A percentile compares a stretch with the other conserved stretches of the same genome.
phyloP scores from a whole-genome alignment of 345 rosid genomes.

The Turnera subulata region DNA sequence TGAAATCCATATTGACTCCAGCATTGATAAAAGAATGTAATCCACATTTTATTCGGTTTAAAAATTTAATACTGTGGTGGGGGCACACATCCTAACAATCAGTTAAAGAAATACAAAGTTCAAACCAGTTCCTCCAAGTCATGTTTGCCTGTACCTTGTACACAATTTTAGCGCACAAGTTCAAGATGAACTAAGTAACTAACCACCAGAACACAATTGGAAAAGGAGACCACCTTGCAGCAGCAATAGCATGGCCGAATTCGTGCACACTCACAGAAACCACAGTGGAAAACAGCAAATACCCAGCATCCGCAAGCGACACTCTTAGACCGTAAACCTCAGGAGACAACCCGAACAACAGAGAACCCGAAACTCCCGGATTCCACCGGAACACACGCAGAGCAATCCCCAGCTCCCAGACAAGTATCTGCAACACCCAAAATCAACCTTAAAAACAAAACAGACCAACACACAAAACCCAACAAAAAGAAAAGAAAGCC shows the following conservation, averaged over 20 bases:
- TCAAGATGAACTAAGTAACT: too few species aligned
- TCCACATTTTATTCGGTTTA: too few species aligned
- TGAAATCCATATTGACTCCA: too few species aligned
- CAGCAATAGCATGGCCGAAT: constrained; percentile 85
- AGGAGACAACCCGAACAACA: constrained; percentile 24
- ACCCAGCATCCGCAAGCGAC: constrained; percentile 47
- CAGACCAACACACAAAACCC: background rate
- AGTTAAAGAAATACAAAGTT: too few species aligned
- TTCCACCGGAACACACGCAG: constrained; percentile 12
- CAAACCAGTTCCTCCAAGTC: too few species aligned
- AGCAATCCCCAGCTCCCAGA: constrained; percentile 30
- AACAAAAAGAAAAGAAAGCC: background rate
- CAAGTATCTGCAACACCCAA: constrained; percentile 15
- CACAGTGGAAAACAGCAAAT: constrained; percentile 51
- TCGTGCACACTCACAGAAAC: constrained; percentile 78
- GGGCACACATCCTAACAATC: too few species aligned
- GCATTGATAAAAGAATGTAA: too few species aligned
- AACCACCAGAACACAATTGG: background rate
- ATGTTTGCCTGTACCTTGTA: too few species aligned
- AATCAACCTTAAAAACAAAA: too few species aligned
- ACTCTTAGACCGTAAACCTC: constrained; percentile 29
- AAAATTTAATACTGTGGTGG: too few species aligned
- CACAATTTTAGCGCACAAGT: too few species aligned
- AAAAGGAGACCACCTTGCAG: constrained; percentile 54
- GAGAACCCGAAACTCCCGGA: constrained; percentile 4